Evolutionary conservation across 2,329 filamentous ascomycete species (phyloP).

Genomic region (Xenosphaeropsis pyriputrescens): DNA sequence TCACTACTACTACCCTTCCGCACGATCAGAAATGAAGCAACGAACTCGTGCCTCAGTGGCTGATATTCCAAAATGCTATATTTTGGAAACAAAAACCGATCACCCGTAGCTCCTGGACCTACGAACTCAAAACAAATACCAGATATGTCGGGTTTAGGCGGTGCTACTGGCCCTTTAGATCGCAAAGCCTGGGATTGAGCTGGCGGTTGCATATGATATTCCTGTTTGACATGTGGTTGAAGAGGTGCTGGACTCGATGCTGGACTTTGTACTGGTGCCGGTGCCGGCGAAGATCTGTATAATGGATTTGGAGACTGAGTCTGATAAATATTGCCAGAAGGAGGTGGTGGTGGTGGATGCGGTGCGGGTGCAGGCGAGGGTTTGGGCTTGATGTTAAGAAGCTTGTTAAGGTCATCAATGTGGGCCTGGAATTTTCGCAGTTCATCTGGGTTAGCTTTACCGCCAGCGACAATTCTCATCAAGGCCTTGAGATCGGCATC

Average conservation of each 20-base stretch:
- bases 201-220: constrained; percentile 5
- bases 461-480: constrained; percentile 72
- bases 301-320: constrained; percentile 1
- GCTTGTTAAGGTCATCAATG: constrained; percentile 60
- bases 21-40: constrained; percentile 66
- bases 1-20: constrained; percentile 56
- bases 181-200: constrained; percentile 36
- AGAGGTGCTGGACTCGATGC: constrained; percentile 10
- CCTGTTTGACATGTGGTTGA: constrained; percentile 6
- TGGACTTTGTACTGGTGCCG: constrained; percentile 19
- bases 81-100: constrained; percentile 66
- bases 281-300: constrained; percentile 1
- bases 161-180: constrained; percentile 41
- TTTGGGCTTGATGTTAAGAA: constrained; percentile 38
- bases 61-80: constrained; percentile 63
- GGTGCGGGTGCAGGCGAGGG: constrained; percentile 27
- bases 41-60: constrained; percentile 36
- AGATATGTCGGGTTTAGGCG: constrained; percentile 42
- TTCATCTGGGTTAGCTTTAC: constrained; percentile 56
- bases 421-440: constrained; percentile 65
- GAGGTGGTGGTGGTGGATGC: constrained; percentile 10
- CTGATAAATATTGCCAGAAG: not conserved
- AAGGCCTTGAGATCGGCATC: constrained; percentile 60
- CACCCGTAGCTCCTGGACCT: constrained; percentile 42
- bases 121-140: constrained; percentile 56